Base-by-base conservation (phyloP, 2,329 filamentous ascomycete species). In the Sphaerulina vaccinii region DNA sequence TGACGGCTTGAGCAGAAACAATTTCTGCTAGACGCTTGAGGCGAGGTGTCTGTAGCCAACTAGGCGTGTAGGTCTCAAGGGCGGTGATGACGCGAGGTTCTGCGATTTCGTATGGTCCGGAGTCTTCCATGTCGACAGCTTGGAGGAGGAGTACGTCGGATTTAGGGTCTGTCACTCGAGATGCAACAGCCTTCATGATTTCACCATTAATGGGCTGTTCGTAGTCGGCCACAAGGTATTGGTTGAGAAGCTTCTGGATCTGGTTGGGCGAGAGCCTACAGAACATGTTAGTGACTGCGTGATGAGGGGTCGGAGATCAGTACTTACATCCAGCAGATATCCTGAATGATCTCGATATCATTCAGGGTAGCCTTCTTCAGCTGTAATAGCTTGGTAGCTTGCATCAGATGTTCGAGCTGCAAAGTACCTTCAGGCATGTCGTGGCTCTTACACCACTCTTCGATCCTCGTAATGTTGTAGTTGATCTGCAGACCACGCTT, bases 371-470 rank as follows among this genome's bases (percentile, higher is more conserved):
- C 93, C 77, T 99, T 99, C 85, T 99, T 99, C 58, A 99, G 79
- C 72, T 99, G 93, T 59, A 99, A 80, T 59, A 99, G 85, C 77
- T 99, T 99, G 16, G 93, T 99, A 47, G 93, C 93, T 88, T 97
- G 92, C 93, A 99, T 99, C 63, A 99, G 76, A 77, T 99, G 93
- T 78, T 99, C 93, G 51, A 99, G 81, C 75, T 97, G 92, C 47
- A 99, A 80, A 23, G 92, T 99, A 49, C 93, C 93, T 73, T 99
- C 92, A 1, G 93, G 93, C 92, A 99, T 97, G 64, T 97, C 93
- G 71, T 99, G 95, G 68, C 91, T 96, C 83, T 99, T 99, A 76
- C 93, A 99, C 93, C 93, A 99, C 74, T 99, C 93, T 72, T 99
- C 93, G 58, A 99, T 99, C 52, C 93, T 84, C 19, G 93, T 99